Evolutionary conservation across 2,329 filamentous ascomycete genomes (phyloP), one percentile per base, ranked within the genome.

Genomic region (Colletotrichum orchidophilum): DNA sequence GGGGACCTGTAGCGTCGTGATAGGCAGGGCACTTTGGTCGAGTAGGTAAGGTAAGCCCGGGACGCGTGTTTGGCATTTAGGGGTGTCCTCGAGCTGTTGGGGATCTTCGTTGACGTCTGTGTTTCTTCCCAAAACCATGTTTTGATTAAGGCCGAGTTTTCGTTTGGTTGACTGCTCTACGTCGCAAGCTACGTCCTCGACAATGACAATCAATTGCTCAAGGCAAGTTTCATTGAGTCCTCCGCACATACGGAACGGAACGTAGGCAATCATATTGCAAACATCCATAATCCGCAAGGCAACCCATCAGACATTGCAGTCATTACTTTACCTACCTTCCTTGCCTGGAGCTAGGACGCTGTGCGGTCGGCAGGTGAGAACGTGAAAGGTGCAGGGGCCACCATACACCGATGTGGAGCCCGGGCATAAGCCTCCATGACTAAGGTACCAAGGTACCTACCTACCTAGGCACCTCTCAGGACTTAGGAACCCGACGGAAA

Each of bases 331-430:
- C 39, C 39, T 46, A 18, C 39, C 39, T 46, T 46, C 18, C 39
- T 46, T 46, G 18, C 18, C 7, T 46, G 35, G 18, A 39, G 13
- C 15, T 15, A 7, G 39, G 39, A 46, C 39, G n/a, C 7, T 46
- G 39, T 46, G 39, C 39, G 39, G 39, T 46, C 7, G 29, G 49
- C n/a, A 54, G 49, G 26, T 33, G 33, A 27, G 8, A 21, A n/a
- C n/a, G n/a, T n/a, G n/a, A 15, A 12, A 24, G 29, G 64, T 12
- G 57, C 66, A 59, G 13, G 53, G 53, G 66, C 53, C 26, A 26
- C 33, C 61, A 46, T 54, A 65, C 66, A 69, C 61, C 61, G 61
- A 55, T 65, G 66, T 65, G 66, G 66, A 50, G 33, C 61, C 52
- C n/a, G 61, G 42, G 27, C 52, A 57, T 49, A 27, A 29, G 31